A percentile compares a stretch with the other conserved stretches of the same genome.
Conservation (phyloP, 345 rosid species). For the Geranium brycei region DNA sequence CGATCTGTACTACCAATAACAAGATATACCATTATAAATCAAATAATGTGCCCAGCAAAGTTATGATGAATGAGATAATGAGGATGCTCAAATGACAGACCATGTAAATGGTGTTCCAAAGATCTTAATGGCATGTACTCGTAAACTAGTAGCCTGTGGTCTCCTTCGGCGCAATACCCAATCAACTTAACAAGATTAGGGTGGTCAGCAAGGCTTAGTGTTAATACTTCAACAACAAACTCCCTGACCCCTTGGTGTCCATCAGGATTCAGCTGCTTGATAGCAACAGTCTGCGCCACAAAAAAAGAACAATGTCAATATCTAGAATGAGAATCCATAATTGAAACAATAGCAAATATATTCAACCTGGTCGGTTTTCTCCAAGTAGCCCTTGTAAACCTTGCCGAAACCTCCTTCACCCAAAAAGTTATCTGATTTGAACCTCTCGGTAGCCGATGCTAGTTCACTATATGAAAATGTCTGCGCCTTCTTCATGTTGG, state of each 20-base stretch:
- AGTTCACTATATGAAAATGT: conserved; percentile 54
- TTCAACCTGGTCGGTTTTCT: conserved; percentile 51
- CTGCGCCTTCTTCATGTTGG: conserved; percentile 23
- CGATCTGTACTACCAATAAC: conserved; percentile 15
- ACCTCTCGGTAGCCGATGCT: conserved; percentile 42
- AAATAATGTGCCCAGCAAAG: neutral
- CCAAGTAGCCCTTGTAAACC: conserved; percentile 56
- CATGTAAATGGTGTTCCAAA: conserved; percentile 32
- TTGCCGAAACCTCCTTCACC: conserved; percentile 94
- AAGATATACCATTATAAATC: neutral
- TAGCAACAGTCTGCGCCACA: conserved; percentile 20
- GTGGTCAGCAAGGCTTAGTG: conserved; percentile 24
- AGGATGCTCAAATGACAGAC: conserved; percentile 8
- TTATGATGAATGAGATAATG: neutral
- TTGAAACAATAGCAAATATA: conserved; percentile 1
- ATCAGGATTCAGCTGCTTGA: conserved; percentile 33
- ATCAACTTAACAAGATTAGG: conserved; percentile 33
- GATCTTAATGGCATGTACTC: conserved; percentile 43
- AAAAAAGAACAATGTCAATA: neutral
- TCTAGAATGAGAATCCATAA: neutral
- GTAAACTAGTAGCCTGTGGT: conserved; percentile 32
- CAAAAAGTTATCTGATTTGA: conserved; percentile 48
- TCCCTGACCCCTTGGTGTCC: conserved; percentile 32
- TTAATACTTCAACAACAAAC: conserved; percentile 26
- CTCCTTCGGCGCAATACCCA: conserved; percentile 31